Conservation (phyloP, 352 stramenopile genomes). For the Pythium folliculosum region DNA sequence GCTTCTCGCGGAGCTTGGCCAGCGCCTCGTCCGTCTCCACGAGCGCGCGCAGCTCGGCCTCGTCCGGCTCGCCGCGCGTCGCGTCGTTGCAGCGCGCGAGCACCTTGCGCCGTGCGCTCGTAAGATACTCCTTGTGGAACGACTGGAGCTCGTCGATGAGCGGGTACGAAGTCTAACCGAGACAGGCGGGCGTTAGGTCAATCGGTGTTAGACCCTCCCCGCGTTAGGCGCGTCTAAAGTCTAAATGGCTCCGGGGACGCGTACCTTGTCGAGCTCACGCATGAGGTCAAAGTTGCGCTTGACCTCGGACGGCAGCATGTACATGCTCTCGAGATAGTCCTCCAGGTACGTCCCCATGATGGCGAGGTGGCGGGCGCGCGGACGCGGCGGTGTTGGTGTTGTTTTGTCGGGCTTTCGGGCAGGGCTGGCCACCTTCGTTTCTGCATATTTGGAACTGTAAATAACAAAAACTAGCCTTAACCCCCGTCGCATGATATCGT, state of each 20-base stretch:
- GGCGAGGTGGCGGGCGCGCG: not conserved
- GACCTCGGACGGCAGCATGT: slow-evolving; percentile 88
- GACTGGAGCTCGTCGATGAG: slow-evolving; percentile 75
- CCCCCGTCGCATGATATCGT: too few relatives aligned
- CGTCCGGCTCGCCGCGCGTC: slow-evolving; percentile 49
- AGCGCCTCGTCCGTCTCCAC: slow-evolving; percentile 60
- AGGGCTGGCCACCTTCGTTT: too few relatives aligned
- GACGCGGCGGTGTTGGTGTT: too few relatives aligned
- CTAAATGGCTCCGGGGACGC: not conserved
- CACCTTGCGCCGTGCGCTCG: slow-evolving; percentile 59
- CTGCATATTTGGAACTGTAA: too few relatives aligned
- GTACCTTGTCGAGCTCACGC: slow-evolving; percentile 85
- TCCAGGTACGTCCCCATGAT: slow-evolving; percentile 87
- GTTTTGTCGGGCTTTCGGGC: not conserved
- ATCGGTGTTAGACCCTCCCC: not conserved
- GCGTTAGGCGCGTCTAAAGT: not conserved
- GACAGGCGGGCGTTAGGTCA: not conserved
- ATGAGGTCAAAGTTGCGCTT: slow-evolving; percentile 91
- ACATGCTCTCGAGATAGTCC: slow-evolving; percentile 89
- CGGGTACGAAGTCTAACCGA: slow-evolving; percentile 67
- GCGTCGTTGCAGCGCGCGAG: slow-evolving; percentile 56
- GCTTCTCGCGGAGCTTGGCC: slow-evolving; percentile 49
- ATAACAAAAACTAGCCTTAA: too few relatives aligned
- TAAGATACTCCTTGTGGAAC: slow-evolving; percentile 67
- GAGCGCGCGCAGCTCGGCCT: slow-evolving; percentile 65